A percentile compares a stretch with the other conserved stretches of the same genome.
Evolutionary conservation across 352 stramenopile species (phyloP).

Genomic region (Saprolegnia parasitica): DNA sequence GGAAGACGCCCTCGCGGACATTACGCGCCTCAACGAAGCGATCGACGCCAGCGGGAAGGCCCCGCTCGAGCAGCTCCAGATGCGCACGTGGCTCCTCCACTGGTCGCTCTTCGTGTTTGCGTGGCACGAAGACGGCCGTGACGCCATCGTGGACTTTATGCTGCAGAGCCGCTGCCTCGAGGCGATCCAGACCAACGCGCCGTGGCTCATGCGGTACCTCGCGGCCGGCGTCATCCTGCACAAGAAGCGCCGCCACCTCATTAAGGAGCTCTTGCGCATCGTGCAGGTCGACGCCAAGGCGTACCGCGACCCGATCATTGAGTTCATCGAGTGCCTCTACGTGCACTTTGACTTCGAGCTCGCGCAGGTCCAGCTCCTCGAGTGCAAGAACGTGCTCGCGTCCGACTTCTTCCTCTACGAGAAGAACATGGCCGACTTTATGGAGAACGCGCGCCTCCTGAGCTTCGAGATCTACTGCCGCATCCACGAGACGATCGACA

Average conservation of each 20-base stretch:
- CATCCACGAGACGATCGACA: conserved; percentile 99
- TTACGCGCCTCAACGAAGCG: conserved; percentile 90
- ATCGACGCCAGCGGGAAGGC: conserved; percentile 87
- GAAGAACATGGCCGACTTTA: conserved; percentile 96
- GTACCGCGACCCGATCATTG: conserved; percentile 77
- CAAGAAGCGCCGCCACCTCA: conserved; percentile 90
- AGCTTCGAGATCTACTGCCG: conserved; percentile 99
- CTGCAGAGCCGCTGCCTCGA: conserved; percentile 89
- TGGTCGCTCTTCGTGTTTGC: conserved; percentile 97
- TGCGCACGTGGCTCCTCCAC: conserved; percentile 97
- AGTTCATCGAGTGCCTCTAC: conserved; percentile 98
- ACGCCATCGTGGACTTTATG: conserved; percentile 97
- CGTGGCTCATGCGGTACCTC: conserved; percentile 96
- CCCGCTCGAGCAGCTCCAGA: conserved; percentile 92
- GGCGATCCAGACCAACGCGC: conserved; percentile 98
- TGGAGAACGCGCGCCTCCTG: conserved; percentile 95
- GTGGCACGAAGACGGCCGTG: conserved; percentile 90
- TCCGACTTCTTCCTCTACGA: conserved; percentile 97
- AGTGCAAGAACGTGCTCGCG: conserved; percentile 93
- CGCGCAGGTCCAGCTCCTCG: conserved; percentile 89
- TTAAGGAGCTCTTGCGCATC: conserved; percentile 95
- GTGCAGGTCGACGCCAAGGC: conserved; percentile 87
- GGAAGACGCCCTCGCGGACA: conserved; percentile 92
- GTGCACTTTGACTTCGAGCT: conserved; percentile 99
- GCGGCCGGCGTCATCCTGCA: conserved; percentile 96